A percentile compares a stretch with the other conserved stretches of the same genome.
Evolutionary conservation across 2,329 filamentous ascomycete species (phyloP).

Genomic region (Mycosphaerella arachidis): DNA sequence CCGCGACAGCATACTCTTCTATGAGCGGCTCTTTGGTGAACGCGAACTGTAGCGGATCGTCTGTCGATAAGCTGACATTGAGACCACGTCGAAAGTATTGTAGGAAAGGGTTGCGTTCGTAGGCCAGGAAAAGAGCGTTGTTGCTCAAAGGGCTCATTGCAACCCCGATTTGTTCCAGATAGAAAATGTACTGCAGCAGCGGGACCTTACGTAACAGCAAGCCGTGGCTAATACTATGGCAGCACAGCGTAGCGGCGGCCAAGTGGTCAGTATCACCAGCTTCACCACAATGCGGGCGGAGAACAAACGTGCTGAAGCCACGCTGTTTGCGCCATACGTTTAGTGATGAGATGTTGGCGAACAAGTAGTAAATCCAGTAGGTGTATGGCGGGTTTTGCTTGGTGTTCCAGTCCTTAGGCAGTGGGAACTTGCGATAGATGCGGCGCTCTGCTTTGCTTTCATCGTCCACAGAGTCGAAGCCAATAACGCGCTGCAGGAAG

Average conservation of each 20-base stretch:
- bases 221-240: conserved; percentile 95
- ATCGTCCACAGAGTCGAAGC: conserved; percentile 96
- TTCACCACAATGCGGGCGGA: conserved; percentile 93
- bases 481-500: conserved; percentile 91
- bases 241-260: conserved; percentile 84
- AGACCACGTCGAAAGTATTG: conserved; percentile 92
- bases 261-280: conserved; percentile 96
- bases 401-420: conserved; percentile 81
- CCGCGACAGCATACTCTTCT: conserved; percentile 95
- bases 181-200: conserved; percentile 92
- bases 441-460: conserved; percentile 95
- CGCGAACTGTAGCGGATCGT: conserved; percentile 94
- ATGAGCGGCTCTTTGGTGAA: conserved; percentile 98
- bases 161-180: conserved; percentile 95
- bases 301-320: conserved; percentile 90
- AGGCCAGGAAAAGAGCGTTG: conserved; percentile 92
- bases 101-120: conserved; percentile 93
- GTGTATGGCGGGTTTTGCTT: conserved; percentile 97
- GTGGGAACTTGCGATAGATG: conserved; percentile 91
- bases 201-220: conserved; percentile 90
- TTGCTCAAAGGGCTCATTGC: conserved; percentile 99
- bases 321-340: conserved; percentile 87
- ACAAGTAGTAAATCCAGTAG: conserved; percentile 98
- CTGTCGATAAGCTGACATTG: conserved; percentile 93
- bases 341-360: conserved; percentile 86